phyloP scores from a whole-genome alignment of 768 basidiomycete genomes.

The Naganishia kalamii region DNA sequence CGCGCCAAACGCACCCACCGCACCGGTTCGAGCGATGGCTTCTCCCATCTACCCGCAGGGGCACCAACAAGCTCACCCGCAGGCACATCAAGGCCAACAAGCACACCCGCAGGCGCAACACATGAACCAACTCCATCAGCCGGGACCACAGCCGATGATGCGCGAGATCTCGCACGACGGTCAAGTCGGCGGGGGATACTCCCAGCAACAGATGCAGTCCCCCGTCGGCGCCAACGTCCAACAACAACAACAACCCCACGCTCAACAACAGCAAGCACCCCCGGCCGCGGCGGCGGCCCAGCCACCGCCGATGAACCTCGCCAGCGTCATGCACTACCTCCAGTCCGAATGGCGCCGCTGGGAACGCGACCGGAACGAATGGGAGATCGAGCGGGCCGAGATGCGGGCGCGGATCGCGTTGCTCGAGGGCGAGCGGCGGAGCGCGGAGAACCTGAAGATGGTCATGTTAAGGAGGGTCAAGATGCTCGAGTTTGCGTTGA shows the following conservation, averaged over 20 bases:
- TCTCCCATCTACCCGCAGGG: conserved; percentile 6
- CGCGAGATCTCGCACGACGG: conserved; percentile 9
- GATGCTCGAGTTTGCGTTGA: conserved; percentile 97
- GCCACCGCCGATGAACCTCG: conserved; percentile 70
- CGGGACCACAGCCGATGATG: conserved; percentile 10
- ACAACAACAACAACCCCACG: conserved; percentile 36
- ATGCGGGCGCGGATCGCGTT: conserved; percentile 98
- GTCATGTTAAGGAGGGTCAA: conserved; percentile 94
- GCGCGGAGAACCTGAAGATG: conserved; percentile 92
- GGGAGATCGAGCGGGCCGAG: conserved; percentile 99
- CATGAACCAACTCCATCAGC: neutral
- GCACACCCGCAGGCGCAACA: neutral
- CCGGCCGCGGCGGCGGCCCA: conserved; percentile 16
- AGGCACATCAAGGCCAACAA: neutral
- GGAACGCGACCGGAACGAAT: conserved; percentile 97
- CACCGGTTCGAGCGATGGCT: too few species aligned
- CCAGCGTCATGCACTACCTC: conserved; percentile 89
- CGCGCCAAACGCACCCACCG: too few species aligned
- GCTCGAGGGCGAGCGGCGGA: conserved; percentile 91
- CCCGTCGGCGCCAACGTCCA: neutral
- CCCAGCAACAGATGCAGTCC: neutral
- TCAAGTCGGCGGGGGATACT: neutral
- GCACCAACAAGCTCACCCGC: neutral
- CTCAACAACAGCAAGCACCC: conserved; percentile 50
- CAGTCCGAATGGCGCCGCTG: conserved; percentile 98